These are phyloP conservation scores for Penicillium robsamsonii DNA, from an alignment of 495 filamentous ascomycete genomes.

Conservation along the genomic window DNA sequence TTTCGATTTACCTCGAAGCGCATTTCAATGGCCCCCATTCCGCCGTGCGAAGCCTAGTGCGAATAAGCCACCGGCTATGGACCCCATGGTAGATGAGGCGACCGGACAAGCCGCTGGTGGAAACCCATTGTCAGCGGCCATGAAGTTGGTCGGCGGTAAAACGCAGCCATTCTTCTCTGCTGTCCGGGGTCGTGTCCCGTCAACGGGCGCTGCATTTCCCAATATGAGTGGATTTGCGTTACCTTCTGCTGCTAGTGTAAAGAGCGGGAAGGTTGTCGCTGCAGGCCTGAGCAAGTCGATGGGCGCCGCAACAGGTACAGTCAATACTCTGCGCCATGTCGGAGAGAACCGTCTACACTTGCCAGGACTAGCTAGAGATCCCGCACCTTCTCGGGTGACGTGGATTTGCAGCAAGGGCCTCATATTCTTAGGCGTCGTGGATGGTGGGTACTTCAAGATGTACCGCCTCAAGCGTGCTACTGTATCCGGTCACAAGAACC, in stretches of 20 bases:
- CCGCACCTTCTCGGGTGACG: constrained; percentile 39
- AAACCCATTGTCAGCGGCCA: constrained; percentile 64
- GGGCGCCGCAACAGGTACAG: constrained; percentile 73
- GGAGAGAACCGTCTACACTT: constrained; percentile 82
- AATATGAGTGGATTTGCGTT: constrained; percentile 48
- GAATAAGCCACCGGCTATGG: constrained; percentile 31
- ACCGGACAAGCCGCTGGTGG: constrained; percentile 53
- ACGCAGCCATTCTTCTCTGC: constrained; percentile 61
- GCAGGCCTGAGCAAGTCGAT: constrained; percentile 81
- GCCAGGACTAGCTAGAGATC: constrained; percentile 51
- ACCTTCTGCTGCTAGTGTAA: constrained; percentile 65
- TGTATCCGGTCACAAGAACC: constrained; percentile 37
- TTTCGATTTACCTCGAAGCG: constrained; percentile 76
- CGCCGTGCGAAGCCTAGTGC: constrained; percentile 56
- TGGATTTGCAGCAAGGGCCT: constrained; percentile 41
- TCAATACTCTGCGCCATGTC: constrained; percentile 75
- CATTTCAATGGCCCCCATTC: constrained; percentile 86
- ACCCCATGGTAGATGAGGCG: constrained; percentile 38
- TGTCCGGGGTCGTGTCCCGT: constrained; percentile 50
- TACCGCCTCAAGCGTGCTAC: constrained; percentile 58
- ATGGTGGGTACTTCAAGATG: constrained; percentile 54
- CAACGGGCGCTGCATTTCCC: constrained; percentile 49
- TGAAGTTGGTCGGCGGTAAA: constrained; percentile 51
- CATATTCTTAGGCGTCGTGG: constrained; percentile 38
- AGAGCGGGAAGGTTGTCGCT: constrained; percentile 74